Evolutionary conservation across 1,139 yeast species (phyloP).

Genomic region (Taphrina populina): DNA sequence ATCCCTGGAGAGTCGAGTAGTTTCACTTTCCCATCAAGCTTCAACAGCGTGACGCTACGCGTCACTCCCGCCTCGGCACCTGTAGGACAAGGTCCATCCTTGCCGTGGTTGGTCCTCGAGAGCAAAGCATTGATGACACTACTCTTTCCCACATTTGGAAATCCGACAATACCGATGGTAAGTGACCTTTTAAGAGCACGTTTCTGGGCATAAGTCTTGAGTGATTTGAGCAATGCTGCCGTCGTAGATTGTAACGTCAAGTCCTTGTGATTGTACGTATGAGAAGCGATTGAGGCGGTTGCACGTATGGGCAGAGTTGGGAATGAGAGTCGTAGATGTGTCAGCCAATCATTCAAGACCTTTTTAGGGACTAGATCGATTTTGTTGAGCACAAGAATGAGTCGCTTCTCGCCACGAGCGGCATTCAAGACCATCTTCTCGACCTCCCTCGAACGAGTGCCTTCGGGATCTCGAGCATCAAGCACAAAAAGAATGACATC

Average conservation of each 20-base stretch:
- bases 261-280: constrained; percentile 68
- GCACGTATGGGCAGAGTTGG: constrained; percentile 85
- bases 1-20: constrained; percentile 96
- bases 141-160: constrained; percentile 94
- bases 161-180: constrained; percentile 93
- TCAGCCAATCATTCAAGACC: constrained; percentile 80
- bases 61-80: constrained; percentile 99
- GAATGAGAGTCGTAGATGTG: constrained; percentile 73
- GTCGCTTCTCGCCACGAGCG: constrained; percentile 66
- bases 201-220: constrained; percentile 80
- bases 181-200: constrained; percentile 87
- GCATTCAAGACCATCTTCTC: constrained; percentile 84
- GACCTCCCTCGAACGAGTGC: constrained; percentile 85
- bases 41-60: constrained; percentile 84
- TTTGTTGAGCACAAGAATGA: constrained; percentile 81
- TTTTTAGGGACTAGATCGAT: constrained; percentile 88
- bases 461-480: constrained; percentile 97
- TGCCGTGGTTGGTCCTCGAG: constrained; percentile 65
- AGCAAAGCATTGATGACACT: constrained; percentile 89
- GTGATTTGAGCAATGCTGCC: constrained; percentile 68
- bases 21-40: constrained; percentile 83
- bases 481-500: constrained; percentile 88
- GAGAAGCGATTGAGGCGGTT: constrained; percentile 57
- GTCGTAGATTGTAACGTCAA: constrained; percentile 68
- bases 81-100: constrained; percentile 78